Conservation (phyloP, 2,329 filamentous ascomycete genomes). For the Alternaria sp. region DNA sequence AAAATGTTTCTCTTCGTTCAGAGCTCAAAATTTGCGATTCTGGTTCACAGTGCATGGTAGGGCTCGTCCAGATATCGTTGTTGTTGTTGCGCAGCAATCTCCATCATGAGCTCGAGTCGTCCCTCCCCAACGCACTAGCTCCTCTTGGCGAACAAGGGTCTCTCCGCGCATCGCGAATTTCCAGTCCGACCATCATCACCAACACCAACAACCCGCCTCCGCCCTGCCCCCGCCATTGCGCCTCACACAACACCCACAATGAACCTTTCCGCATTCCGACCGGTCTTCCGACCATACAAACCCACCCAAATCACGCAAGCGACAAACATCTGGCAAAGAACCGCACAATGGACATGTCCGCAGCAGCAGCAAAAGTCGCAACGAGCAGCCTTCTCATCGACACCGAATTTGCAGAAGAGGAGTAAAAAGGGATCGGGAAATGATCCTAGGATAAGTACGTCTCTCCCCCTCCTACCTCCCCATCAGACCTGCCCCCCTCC, state of each 20-base stretch:
- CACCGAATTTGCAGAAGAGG: conserved; percentile 34
- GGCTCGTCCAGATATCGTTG: accelerated
- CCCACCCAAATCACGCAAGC: conserved; percentile 14
- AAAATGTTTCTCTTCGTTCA: accelerated
- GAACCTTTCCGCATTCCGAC: conserved; percentile 35
- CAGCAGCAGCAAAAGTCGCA: conserved; percentile 1
- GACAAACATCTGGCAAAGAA: conserved; percentile 9
- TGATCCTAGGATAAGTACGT: conserved; percentile 45
- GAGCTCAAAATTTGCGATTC: accelerated
- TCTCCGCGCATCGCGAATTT: conserved; percentile 1
- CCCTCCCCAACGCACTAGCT: neutral
- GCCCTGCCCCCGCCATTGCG: neutral
- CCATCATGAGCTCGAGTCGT: neutral
- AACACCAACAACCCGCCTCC: neutral
- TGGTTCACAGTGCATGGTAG: accelerated
- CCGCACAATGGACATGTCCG: conserved; percentile 16
- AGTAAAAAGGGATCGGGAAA: conserved; percentile 26
- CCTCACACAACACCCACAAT: conserved; percentile 22
- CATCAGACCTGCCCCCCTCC: neutral
- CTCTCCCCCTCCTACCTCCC: neutral
- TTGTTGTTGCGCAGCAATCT: neutral
- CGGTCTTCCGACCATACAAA: conserved; percentile 27
- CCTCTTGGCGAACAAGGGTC: neutral
- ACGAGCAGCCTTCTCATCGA: conserved; percentile 38
- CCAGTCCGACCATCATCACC: neutral